Percentiles rank a stretch among this genome's conserved stretches.
Conservation (phyloP, 1,139 yeast species). For the Lodderomyces elongisporus region DNA sequence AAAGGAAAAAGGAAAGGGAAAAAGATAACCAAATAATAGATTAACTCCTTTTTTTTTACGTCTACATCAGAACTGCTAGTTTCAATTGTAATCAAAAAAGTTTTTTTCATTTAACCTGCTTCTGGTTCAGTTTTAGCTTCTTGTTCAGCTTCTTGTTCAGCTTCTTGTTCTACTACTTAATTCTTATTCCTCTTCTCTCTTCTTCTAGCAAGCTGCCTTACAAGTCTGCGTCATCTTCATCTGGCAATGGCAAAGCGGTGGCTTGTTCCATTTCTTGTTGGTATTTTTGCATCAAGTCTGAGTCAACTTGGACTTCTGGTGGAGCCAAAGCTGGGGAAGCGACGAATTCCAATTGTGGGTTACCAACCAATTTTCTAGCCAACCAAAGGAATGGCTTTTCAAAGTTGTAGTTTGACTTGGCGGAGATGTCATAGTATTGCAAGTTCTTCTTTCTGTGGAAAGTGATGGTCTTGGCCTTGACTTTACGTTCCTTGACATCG, state of each 20-base stretch:
- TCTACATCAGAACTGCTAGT: no score
- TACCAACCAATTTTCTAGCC: slow-evolving; percentile 98
- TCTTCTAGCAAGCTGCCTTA: no score
- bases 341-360: slow-evolving; percentile 96
- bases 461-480: slow-evolving; percentile 98
- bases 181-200: no score
- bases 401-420: slow-evolving; percentile 98
- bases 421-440: slow-evolving; percentile 99
- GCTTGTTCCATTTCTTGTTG: slow-evolving; percentile 99
- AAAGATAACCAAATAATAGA: no score
- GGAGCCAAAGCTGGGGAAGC: slow-evolving; percentile 99
- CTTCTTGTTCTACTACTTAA: no score
- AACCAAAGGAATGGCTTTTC: slow-evolving; percentile 99
- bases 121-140: no score
- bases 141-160: no score
- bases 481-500: slow-evolving; percentile 99
- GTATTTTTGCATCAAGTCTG: slow-evolving; percentile 93
- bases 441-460: slow-evolving; percentile 99
- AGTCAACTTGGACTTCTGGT: slow-evolving; percentile 97
- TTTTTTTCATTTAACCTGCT: no score
- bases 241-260: slow-evolving; percentile 98
- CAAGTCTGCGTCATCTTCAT: slow-evolving; percentile 99
- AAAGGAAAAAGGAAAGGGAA: no score
- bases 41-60: no score
- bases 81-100: no score